Evolutionary conservation across 1,139 yeast species (phyloP).

Genomic region (Pichia terricola): DNA sequence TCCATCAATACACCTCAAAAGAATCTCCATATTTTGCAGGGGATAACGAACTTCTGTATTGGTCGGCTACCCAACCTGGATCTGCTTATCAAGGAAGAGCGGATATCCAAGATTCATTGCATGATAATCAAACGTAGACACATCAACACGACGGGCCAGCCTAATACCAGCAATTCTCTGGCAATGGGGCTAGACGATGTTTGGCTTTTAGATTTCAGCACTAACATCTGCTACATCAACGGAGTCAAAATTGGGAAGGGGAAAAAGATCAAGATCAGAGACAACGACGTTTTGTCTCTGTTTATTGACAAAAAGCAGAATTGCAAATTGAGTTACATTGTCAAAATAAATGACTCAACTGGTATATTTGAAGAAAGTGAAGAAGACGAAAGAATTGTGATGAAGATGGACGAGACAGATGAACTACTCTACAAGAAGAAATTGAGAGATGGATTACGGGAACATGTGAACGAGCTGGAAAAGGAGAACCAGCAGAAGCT

Average conservation of each 20-base stretch:
- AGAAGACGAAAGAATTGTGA: neutral
- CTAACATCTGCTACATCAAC: slow-evolving; percentile 73
- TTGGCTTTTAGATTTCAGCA: slow-evolving; percentile 76
- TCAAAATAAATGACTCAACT: slow-evolving; percentile 44
- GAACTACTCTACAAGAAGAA: slow-evolving; percentile 5
- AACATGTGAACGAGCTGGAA: neutral
- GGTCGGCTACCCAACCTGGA: slow-evolving; percentile 53
- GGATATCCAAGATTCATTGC: slow-evolving; percentile 82
- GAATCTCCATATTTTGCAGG: slow-evolving; percentile 47
- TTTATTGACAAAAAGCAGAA: slow-evolving; percentile 49
- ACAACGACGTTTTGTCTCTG: slow-evolving; percentile 58
- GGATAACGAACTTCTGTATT: slow-evolving; percentile 50
- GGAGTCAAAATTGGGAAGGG: slow-evolving; percentile 50
- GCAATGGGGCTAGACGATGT: slow-evolving; percentile 56
- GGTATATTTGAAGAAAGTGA: slow-evolving; percentile 27
- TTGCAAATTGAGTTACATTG: slow-evolving; percentile 44
- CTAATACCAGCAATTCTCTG: slow-evolving; percentile 31
- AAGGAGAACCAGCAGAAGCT: neutral
- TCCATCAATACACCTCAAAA: no score
- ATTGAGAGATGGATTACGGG: slow-evolving; percentile 8
- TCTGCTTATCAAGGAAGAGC: slow-evolving; percentile 51
- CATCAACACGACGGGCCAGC: neutral
- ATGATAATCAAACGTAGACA: slow-evolving; percentile 52
- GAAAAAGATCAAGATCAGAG: slow-evolving; percentile 46
- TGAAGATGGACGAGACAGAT: slow-evolving; percentile 7